Evolutionary conservation across 768 basidiomycete species (phyloP), one percentile per base, ranked within the genome.

Genomic region (Myochromella boudieri): DNA sequence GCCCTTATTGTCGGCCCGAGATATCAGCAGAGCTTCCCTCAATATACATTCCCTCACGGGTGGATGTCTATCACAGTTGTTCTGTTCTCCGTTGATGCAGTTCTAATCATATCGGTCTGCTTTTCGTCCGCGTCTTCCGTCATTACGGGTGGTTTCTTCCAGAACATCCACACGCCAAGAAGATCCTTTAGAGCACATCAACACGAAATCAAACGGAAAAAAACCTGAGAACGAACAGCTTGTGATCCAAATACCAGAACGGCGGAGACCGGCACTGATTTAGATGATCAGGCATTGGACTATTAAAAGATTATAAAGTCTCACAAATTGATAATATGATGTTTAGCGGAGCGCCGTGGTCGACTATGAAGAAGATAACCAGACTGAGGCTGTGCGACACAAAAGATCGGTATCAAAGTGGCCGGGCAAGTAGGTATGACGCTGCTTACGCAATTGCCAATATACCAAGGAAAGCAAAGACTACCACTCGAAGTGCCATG

Each of bases 181-280:
- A 51, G 18, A 46, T 51, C 44, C 50, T 51, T 11, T 21, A 7
- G n/a, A 37, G 20, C 14, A 6, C n/a, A 17, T 31, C 38, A 38
- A 22, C 14, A 27, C 3, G 7, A 8, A 39, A n/a, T 2, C 3
- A 33, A 33, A 3, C n/a, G 24, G 14, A 11, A 15, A 21, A 12
- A 6, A 15, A 11, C 17, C 2, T n/a, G 11, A 6, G 31, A 31
- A 44, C 46, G 12, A 40, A 61, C 60, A 42, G 32, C 46, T 37
- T 63, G 61, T 9, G 58, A 51, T 12, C 53, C 52, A 48, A 63
- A 63, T 15, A 60, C 48, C 17, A 63, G 11, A 24, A 60, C 59
- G n/a, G 54, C 59, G 14, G 48, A 24, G 11, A 59, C 51, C 10
- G 61, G 59, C 28, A 63, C 61, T 59, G 37, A 28, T 34, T 15